Evolutionary conservation across 805 yeast species (phyloP), one percentile per base, ranked within the genome.

Genomic region (Jamesozyma jinghongensis): DNA sequence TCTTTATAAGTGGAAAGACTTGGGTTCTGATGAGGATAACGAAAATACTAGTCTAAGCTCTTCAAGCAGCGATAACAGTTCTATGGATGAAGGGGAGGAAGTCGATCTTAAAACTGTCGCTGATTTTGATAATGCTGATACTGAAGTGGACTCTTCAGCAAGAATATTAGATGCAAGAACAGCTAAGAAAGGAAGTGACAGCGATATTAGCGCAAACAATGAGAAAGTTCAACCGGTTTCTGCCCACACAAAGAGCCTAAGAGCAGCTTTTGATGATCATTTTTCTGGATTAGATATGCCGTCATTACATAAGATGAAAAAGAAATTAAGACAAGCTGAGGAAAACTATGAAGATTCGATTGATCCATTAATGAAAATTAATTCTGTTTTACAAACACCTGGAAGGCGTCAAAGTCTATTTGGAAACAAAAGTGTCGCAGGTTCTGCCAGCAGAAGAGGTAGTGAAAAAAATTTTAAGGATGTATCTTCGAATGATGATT

Each of bases 301-400:
- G 5, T 54, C 65, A 3, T 32, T 52, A n/a, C 49, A 51, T 27
- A 58, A 56, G 35, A 47, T 57, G 43, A 51, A 47, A 35, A 49
- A 50, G 20, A 58, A 57, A 34, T 40, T 58, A 13, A 49, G 44
- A 11, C 51, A 59, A 19, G 52, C 44, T 7, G 46, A 40, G 19
- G 51, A 53, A 22, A 19, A 19, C 42, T 37, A 22, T 5, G 64
- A 58, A 17, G 60, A 56, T 10, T 46, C 58, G 1, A 42, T 61
- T n/a, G 66, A 61, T 41, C 63, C 64, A 3, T 38, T 60, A n/a
- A 39, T 49, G 10, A 49, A 51, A 38, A 33, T 40, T 1, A 37
- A 36, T 17, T 28, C 37, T 7, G 28, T 42, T 1, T 19, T 30
- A 3, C 48, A 47, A 19, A 39, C 41, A 25, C 45, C 50, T 5